A percentile compares a stretch with the other conserved stretches of the same genome.
Evolutionary conservation across 176 grass and related monocot genomes (phyloP).

Genomic region (Zea luxurians): DNA sequence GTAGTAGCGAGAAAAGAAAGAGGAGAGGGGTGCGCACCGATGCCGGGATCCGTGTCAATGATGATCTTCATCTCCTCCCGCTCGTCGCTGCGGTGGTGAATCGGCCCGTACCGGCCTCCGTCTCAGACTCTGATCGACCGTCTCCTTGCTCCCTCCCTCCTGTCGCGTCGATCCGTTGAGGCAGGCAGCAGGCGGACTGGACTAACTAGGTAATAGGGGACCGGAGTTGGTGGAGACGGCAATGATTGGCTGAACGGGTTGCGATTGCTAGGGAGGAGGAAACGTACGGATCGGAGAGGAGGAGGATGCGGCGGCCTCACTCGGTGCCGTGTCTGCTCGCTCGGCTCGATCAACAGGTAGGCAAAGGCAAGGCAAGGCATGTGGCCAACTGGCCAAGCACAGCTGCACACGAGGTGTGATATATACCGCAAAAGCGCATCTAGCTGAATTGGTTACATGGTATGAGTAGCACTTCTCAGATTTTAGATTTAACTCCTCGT

Average conservation of each 20-base stretch:
- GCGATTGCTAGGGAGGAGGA: neutral
- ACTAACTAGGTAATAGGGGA: neutral
- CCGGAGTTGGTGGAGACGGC: neutral
- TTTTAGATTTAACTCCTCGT: too few species aligned
- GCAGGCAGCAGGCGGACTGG: neutral
- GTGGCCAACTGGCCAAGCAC: too few species aligned
- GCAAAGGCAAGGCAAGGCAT: too few species aligned
- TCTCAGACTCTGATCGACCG: neutral
- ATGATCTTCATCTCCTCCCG: slow-evolving; percentile 51
- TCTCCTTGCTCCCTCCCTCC: too few species aligned
- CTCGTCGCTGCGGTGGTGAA: neutral
- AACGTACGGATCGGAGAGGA: neutral
- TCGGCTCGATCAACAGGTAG: too few species aligned
- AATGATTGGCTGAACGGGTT: neutral
- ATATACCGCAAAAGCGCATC: too few species aligned
- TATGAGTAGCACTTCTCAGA: too few species aligned
- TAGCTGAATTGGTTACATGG: too few species aligned
- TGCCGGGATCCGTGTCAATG: slow-evolving; percentile 78
- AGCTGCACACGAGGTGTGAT: too few species aligned
- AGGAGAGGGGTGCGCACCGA: slow-evolving; percentile 30
- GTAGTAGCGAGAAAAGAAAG: neutral
- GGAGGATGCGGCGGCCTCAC: too few species aligned
- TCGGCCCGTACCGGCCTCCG: slow-evolving; percentile 20
- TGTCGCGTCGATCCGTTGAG: neutral
- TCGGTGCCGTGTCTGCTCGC: too few species aligned